Base-by-base conservation (phyloP, 495 filamentous ascomycete genomes). In the Cudoniella acicularis region DNA sequence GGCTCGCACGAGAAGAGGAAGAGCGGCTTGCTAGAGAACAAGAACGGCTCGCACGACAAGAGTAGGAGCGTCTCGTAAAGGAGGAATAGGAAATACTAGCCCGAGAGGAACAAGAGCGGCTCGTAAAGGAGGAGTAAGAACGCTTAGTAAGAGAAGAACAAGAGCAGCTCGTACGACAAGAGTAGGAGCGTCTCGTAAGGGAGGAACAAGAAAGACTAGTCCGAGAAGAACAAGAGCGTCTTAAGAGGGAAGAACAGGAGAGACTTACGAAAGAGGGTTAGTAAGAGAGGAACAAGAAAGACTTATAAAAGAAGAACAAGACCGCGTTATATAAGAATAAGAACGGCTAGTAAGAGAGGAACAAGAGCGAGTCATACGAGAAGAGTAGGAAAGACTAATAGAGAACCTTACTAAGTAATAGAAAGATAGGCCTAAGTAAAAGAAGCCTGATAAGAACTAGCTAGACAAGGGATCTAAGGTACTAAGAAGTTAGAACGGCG, bases 401-500 rank as follows among this genome's bases (percentile, higher is more conserved):
- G 42, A 56, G 42, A 51, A 51, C n/a, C 47, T 56, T 56, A 43
- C 54, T 56, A 49, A 56, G 54, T 40, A 56, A 56, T 56, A 25
- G 54, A 56, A 56, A 56, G 54, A 56, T 17, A 56, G 54, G 43
- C 43, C 54, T 25, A 56, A 56, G 54, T 43, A 56, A 56, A 56
- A 49, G 54, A 56, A 56, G 54, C 40, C 53, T 20, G 53, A 56
- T 47, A 56, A 56, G 53, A 56, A 56, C 53, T 21, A 56, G 53
- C 53, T 22, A 56, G 54, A 56, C 42, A 56, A 56, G 43, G 54
- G 54, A 49, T 36, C 54, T 47, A 56, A 56, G 43, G 42, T 30
- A n/a, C 54, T 23, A 56, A 56, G 54, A 56, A 56, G 54, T 36
- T 43, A 56, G 49, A 56, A 40, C 10, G 51, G 51, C 51, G 51